A percentile compares a stretch with the other conserved stretches of the same genome.
phyloP scores from a whole-genome alignment of 108 stramenopile species.

The Cyclotella sp. region DNA sequence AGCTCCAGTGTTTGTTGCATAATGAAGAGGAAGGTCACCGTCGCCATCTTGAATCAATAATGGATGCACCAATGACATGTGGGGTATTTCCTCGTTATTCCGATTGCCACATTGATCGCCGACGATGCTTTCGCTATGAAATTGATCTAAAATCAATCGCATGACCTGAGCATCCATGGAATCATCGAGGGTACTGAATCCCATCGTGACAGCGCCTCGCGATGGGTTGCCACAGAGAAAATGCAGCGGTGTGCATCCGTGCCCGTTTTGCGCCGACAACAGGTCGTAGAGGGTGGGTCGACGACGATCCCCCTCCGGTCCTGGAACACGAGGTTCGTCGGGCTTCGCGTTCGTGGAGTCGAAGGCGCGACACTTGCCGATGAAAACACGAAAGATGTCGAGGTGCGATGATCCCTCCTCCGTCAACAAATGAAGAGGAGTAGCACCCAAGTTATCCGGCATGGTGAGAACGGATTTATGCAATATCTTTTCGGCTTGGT shows the following conservation, averaged over 20 bases:
- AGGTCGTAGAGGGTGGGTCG: slow-evolving; percentile 30
- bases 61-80: slow-evolving; percentile 15
- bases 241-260: slow-evolving; percentile 41
- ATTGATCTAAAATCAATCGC: slow-evolving; percentile 17
- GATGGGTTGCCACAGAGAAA: slow-evolving; percentile 20
- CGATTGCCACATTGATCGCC: no score
- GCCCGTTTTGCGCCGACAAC: slow-evolving; percentile 27
- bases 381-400: slow-evolving; percentile 24
- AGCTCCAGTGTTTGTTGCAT: slow-evolving; percentile 29
- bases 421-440: slow-evolving; percentile 32
- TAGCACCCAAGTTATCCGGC: slow-evolving; percentile 40
- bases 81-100: no score
- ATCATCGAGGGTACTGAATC: slow-evolving; percentile 9
- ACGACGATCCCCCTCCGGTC: not conserved
- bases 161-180: slow-evolving; percentile 9
- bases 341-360: no score
- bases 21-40: slow-evolving; percentile 44
- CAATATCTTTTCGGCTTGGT: slow-evolving; percentile 1
- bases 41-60: slow-evolving; percentile 35
- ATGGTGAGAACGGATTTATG: slow-evolving; percentile 45
- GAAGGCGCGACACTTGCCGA: slow-evolving; percentile 13
- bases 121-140: not conserved
- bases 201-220: no score
- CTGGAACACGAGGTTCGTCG: no score
- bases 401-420: slow-evolving; percentile 37